These are phyloP conservation scores for Cryptococcus wingfieldii DNA, from an alignment of 1,284 basidiomycete genomes.

Conservation along the genomic window DNA sequence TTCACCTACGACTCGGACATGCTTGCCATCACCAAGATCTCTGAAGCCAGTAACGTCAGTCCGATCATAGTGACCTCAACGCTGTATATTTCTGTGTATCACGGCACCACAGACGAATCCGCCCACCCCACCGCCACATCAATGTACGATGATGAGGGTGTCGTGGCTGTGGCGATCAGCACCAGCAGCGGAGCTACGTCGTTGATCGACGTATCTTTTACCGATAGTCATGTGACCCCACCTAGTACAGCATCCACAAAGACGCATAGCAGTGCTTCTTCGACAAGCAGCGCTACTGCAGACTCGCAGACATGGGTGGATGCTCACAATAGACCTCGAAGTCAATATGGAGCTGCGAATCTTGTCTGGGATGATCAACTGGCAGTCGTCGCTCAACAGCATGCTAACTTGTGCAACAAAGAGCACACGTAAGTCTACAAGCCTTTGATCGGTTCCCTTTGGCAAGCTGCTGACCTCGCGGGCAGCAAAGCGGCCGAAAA, in stretches of 20 bases:
- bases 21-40: too few relatives aligned
- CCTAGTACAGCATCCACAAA: too few relatives aligned
- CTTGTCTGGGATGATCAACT: slow-evolving; percentile 16
- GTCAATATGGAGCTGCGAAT: slow-evolving; percentile 12
- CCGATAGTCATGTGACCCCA: too few relatives aligned
- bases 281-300: not conserved
- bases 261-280: not conserved
- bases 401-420: slow-evolving; percentile 21
- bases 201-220: too few relatives aligned
- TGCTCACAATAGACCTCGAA: slow-evolving; percentile 17
- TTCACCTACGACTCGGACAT: too few relatives aligned
- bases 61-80: not conserved
- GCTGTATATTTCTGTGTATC: not conserved
- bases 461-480: not conserved
- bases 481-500: slow-evolving; percentile 26
- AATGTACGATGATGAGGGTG: not conserved
- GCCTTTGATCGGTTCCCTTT: too few relatives aligned
- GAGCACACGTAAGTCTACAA: slow-evolving; percentile 18
- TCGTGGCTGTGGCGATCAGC: not conserved
- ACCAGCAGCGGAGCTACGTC: not conserved
- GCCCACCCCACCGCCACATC: not conserved
- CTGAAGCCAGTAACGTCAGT: too few relatives aligned
- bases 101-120: too few relatives aligned
- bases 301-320: slow-evolving; percentile 14
- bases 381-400: slow-evolving; percentile 15